phyloP scores from a whole-genome alignment of 306 rosid genomes.

The Mimosa pudica region DNA sequence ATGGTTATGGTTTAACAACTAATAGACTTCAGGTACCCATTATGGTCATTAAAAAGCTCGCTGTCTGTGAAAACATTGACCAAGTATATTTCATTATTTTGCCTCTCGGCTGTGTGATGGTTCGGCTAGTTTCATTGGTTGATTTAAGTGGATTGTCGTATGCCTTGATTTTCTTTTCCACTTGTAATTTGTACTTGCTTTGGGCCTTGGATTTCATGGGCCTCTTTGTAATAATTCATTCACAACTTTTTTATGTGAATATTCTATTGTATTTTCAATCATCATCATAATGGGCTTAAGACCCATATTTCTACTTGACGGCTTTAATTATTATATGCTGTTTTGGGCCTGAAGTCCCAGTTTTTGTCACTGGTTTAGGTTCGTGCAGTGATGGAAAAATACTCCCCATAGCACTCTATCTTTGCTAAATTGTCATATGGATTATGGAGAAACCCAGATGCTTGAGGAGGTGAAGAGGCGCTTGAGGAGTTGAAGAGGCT shows the following conservation, averaged over 20 bases:
- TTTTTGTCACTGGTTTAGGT: no score
- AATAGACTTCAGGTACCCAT: constrained; percentile 62
- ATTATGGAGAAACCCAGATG: constrained; percentile 95
- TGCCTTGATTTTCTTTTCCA: not conserved
- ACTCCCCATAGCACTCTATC: no score
- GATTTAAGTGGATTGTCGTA: not conserved
- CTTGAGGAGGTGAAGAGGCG: constrained; percentile 98
- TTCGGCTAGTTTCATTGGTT: constrained; percentile 20
- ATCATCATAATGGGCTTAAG: not conserved
- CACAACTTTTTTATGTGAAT: constrained; percentile 5
- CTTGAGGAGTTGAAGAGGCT: constrained; percentile 99
- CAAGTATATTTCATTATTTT: constrained; percentile 58
- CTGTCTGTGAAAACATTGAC: constrained; percentile 92
- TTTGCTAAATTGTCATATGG: constrained; percentile 92
- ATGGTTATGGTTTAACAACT: no score
- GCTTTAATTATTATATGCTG: constrained; percentile 4
- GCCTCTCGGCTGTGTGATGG: constrained; percentile 19
- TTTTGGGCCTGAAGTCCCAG: no score
- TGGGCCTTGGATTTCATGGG: constrained; percentile 12
- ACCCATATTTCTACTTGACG: constrained; percentile 14
- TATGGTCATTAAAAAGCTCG: constrained; percentile 96
- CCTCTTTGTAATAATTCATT: not conserved
- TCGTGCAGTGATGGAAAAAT: no score
- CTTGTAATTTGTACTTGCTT: constrained; percentile 10
- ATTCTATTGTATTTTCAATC: constrained; percentile 16